A percentile compares a stretch with the other conserved stretches of the same genome.
phyloP scores from a whole-genome alignment of 768 basidiomycete genomes.

The Termitomyces sp. region DNA sequence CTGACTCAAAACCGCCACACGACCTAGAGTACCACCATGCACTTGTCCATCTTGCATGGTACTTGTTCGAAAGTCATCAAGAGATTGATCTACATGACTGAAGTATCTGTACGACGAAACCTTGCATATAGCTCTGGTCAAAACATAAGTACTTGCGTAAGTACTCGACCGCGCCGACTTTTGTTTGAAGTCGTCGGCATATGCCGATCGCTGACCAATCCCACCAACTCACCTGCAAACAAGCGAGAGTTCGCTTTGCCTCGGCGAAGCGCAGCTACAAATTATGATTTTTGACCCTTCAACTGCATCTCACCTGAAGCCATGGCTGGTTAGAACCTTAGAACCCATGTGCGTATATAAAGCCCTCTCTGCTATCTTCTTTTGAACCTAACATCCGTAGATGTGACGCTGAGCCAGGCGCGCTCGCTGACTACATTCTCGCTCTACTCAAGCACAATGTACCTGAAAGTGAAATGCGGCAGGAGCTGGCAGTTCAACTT shows the following conservation, averaged over 20 bases:
- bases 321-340: conserved; percentile 84
- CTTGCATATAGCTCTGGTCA: too few relatives aligned
- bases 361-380: conserved; percentile 7
- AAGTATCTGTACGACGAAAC: too few relatives aligned
- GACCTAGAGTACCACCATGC: too few relatives aligned
- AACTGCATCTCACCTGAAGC: conserved; percentile 64
- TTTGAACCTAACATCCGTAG: conserved; percentile 34
- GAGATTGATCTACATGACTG: too few relatives aligned
- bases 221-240: not conserved
- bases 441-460: conserved; percentile 90
- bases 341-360: conserved; percentile 75
- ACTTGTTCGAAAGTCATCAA: too few relatives aligned
- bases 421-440: conserved; percentile 90
- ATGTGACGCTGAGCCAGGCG: conserved; percentile 94
- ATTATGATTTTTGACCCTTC: conserved; percentile 66
- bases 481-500: conserved; percentile 70
- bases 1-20: too few relatives aligned
- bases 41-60: too few relatives aligned
- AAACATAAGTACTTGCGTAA: too few relatives aligned
- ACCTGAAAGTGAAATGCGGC: conserved; percentile 75
- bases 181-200: too few relatives aligned
- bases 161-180: too few relatives aligned
- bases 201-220: conserved; percentile 15
- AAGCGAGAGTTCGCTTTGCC: conserved; percentile 3
- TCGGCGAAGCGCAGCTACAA: conserved; percentile 2